Conservation (phyloP, 2,329 filamentous ascomycete species). For the Ramichloridium luteum region DNA sequence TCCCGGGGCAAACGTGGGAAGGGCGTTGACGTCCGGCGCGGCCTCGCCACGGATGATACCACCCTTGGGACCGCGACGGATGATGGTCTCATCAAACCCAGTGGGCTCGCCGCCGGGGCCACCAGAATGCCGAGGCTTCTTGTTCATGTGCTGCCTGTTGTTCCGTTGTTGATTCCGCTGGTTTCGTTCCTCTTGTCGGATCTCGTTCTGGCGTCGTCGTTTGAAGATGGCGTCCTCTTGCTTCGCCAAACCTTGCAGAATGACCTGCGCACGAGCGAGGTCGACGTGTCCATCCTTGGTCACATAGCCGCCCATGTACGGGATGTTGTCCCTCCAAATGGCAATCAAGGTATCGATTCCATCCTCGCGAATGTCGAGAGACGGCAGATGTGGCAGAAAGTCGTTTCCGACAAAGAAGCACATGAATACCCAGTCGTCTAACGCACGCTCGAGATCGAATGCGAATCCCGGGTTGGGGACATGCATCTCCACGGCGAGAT, state of each 20-base stretch:
- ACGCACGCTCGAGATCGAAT: slow-evolving; percentile 84
- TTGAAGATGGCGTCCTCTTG: slow-evolving; percentile 92
- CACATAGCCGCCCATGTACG: slow-evolving; percentile 85
- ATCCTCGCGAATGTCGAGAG: slow-evolving; percentile 90
- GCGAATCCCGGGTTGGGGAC: slow-evolving; percentile 72
- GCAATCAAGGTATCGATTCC: slow-evolving; percentile 91
- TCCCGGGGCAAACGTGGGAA: slow-evolving; percentile 48
- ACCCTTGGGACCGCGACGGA: slow-evolving; percentile 22
- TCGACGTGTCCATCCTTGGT: slow-evolving; percentile 92
- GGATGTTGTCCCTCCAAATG: slow-evolving; percentile 93
- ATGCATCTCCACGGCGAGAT: slow-evolving; percentile 78
- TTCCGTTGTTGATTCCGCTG: slow-evolving; percentile 67
- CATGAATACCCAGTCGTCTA: slow-evolving; percentile 99
- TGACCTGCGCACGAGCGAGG: slow-evolving; percentile 72
- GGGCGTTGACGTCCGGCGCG: slow-evolving; percentile 27
- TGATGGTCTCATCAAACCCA: slow-evolving; percentile 22
- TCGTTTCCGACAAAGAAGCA: slow-evolving; percentile 99
- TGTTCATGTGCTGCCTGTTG: slow-evolving; percentile 37
- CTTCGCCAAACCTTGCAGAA: slow-evolving; percentile 75
- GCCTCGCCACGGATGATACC: slow-evolving; percentile 22
- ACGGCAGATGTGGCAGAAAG: slow-evolving; percentile 94
- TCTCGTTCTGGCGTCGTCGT: slow-evolving; percentile 72
- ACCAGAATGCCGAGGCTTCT: slow-evolving; percentile 20
- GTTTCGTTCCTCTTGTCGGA: slow-evolving; percentile 65
- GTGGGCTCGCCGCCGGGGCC: slow-evolving; percentile 15